These are phyloP conservation scores for Phaeosphaeria sp. DNA, from an alignment of 2,329 filamentous ascomycete genomes.

Conservation along the genomic window DNA sequence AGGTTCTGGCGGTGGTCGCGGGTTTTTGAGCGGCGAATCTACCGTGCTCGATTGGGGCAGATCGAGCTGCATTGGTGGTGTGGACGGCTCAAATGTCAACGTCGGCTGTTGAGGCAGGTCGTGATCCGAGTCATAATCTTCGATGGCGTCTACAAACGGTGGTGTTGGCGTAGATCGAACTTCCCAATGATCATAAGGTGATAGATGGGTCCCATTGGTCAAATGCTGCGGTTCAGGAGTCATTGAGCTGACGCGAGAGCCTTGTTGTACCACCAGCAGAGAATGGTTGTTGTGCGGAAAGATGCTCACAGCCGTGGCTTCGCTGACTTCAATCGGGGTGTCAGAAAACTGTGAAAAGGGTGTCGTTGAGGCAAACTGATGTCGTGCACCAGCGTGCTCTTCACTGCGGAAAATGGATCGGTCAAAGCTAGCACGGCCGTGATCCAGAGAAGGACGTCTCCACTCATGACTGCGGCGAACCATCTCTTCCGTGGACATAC, in stretches of 20 bases:
- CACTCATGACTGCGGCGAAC: slow-evolving; percentile 40
- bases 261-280: slow-evolving; percentile 67
- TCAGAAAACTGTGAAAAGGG: slow-evolving; percentile 56
- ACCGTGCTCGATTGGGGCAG: slow-evolving; percentile 41
- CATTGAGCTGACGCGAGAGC: slow-evolving; percentile 37
- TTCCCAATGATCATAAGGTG: slow-evolving; percentile 22
- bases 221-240: slow-evolving; percentile 24
- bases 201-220: slow-evolving; percentile 19
- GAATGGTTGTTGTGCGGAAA: slow-evolving; percentile 70
- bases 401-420: slow-evolving; percentile 46
- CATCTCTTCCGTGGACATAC: slow-evolving; percentile 37
- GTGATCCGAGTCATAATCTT: slow-evolving; percentile 11
- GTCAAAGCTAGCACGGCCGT: slow-evolving; percentile 47
- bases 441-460: slow-evolving; percentile 37
- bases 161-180: slow-evolving; percentile 29
- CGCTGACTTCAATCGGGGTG: slow-evolving; percentile 64
- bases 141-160: slow-evolving; percentile 33
- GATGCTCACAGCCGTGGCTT: slow-evolving; percentile 66
- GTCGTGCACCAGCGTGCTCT: slow-evolving; percentile 50
- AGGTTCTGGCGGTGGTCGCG: slow-evolving; percentile 63
- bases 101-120: slow-evolving; percentile 28
- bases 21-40: slow-evolving; percentile 66
- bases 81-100: slow-evolving; percentile 44
- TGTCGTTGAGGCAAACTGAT: slow-evolving; percentile 58
- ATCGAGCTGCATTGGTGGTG: slow-evolving; percentile 42